Conservation (phyloP, 176 grass and related monocot genomes). For the Oryza officinalis region DNA sequence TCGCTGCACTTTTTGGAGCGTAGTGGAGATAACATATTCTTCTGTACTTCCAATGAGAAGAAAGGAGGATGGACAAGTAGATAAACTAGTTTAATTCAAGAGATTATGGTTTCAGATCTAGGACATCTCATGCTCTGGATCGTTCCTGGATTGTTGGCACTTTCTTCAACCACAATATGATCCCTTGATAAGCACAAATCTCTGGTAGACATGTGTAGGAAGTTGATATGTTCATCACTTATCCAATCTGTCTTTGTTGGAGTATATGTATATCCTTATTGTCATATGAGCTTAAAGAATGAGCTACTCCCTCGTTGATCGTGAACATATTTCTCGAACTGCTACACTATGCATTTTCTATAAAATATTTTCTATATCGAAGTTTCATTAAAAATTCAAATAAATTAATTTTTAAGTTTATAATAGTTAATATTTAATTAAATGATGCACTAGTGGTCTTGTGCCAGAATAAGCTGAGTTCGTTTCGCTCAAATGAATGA, state of each 20-base stretch:
- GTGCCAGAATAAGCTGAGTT: too few relatives aligned
- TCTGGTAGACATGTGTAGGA: background rate
- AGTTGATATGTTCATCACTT: background rate
- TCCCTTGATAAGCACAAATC: background rate
- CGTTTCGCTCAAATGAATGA: too few relatives aligned
- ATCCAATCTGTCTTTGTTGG: background rate
- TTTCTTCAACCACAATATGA: background rate
- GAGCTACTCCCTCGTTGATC: too few relatives aligned
- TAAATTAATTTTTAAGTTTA: too few relatives aligned
- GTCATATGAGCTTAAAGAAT: too few relatives aligned
- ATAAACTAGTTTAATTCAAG: conserved; percentile 19
- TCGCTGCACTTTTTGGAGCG: background rate
- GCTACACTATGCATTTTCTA: too few relatives aligned
- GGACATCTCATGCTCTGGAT: conserved; percentile 2
- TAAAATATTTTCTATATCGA: too few relatives aligned
- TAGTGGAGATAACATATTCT: conserved; percentile 23
- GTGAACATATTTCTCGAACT: too few relatives aligned
- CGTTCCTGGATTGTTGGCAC: background rate
- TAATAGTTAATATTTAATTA: too few relatives aligned
- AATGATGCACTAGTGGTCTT: too few relatives aligned
- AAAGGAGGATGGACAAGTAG: background rate
- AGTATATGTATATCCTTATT: background rate
- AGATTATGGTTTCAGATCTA: conserved; percentile 7
- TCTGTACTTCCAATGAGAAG: conserved; percentile 19
- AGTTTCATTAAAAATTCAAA: too few relatives aligned